Conservation (phyloP, 2,329 filamentous ascomycete species). For the Monosporascus ibericus region DNA sequence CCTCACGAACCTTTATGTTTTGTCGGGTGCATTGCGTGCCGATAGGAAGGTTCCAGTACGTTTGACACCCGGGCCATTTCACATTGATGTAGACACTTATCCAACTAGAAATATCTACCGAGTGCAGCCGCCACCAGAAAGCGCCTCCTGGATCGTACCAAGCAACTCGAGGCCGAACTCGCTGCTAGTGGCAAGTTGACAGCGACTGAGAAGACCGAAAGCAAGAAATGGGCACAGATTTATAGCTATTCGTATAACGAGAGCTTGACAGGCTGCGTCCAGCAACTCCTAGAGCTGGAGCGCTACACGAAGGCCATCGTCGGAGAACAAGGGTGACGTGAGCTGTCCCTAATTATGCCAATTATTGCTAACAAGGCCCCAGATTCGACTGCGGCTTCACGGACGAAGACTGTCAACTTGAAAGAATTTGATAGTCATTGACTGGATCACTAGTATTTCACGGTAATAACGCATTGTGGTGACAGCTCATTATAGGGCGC, state of each 20-base stretch:
- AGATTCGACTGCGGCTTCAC: constrained; percentile 30
- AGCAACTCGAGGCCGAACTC: constrained; percentile 37
- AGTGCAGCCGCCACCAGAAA: constrained; percentile 48
- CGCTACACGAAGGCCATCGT: constrained; percentile 52
- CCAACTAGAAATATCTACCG: constrained; percentile 43
- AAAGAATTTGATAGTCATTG: not conserved
- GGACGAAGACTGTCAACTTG: constrained; percentile 3
- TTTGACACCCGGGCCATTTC: constrained; percentile 1
- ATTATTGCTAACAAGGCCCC: constrained; percentile 3
- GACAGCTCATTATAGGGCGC: too few relatives aligned
- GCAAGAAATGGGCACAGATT: constrained; percentile 48
- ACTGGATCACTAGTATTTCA: not conserved
- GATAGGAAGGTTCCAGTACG: constrained; percentile 43
- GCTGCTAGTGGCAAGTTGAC: constrained; percentile 18
- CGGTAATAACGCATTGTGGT: not conserved
- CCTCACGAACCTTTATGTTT: constrained; percentile 51
- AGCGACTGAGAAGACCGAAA: constrained; percentile 25
- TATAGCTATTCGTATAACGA: constrained; percentile 51
- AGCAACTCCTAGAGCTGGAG: constrained; percentile 48
- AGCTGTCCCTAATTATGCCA: not conserved
- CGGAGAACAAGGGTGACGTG: constrained; percentile 43
- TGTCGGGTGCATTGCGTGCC: constrained; percentile 48
- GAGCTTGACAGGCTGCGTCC: constrained; percentile 47
- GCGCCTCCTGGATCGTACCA: constrained; percentile 44
- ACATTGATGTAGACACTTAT: not conserved